Evolutionary conservation across 345 rosid genomes (phyloP).

Genomic region (Populus tremula): DNA sequence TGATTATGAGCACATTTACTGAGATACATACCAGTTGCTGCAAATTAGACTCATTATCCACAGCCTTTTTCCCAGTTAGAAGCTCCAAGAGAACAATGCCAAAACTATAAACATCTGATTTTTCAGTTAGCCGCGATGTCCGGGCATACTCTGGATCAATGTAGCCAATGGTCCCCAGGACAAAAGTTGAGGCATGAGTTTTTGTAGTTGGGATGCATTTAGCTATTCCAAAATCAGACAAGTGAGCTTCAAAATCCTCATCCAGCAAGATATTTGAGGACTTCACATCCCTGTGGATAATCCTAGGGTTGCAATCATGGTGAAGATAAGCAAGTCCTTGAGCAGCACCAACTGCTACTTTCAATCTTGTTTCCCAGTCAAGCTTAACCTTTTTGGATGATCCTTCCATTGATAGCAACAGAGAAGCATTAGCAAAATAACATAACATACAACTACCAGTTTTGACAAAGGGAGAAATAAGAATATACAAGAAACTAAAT

Average conservation of each 20-base stretch:
- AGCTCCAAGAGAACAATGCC: constrained; percentile 95
- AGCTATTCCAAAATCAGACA: constrained; percentile 93
- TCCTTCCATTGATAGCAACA: constrained; percentile 35
- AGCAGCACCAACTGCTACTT: constrained; percentile 85
- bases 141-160: constrained; percentile 97
- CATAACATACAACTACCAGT: background rate
- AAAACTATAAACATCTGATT: constrained; percentile 92
- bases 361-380: constrained; percentile 90
- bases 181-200: constrained; percentile 77
- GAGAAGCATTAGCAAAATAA: background rate
- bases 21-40: constrained; percentile 69
- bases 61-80: constrained; percentile 92
- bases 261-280: constrained; percentile 88
- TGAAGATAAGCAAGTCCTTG: constrained; percentile 98
- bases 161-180: constrained; percentile 91
- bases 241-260: constrained; percentile 78
- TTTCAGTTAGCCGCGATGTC: constrained; percentile 76
- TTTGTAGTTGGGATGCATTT: constrained; percentile 69
- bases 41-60: constrained; percentile 82
- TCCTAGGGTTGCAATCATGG: constrained; percentile 87
- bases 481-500: background rate
- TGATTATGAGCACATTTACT: background rate
- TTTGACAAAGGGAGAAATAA: too few species aligned
- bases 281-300: constrained; percentile 88
- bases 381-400: constrained; percentile 77